phyloP scores from a whole-genome alignment of 805 yeast genomes.

The Starmerella cellae region DNA sequence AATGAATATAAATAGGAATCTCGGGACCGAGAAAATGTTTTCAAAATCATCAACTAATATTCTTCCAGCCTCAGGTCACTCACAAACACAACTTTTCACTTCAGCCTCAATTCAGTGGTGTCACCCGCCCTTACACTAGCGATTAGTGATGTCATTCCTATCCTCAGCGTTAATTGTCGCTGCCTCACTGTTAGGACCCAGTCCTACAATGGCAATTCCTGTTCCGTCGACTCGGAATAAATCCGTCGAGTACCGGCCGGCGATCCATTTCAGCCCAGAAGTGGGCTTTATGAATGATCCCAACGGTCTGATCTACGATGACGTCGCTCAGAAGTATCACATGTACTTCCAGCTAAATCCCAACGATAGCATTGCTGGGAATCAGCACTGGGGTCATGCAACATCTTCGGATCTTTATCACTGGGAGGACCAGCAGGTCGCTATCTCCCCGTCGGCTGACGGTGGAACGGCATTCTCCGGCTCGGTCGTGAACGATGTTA shows the following conservation, averaged over 20 bases:
- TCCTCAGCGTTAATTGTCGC: no score
- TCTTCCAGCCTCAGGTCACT: no score
- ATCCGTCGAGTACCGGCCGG: slow-evolving; percentile 13
- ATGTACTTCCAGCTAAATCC: slow-evolving; percentile 33
- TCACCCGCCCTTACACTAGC: no score
- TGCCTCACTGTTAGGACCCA: no score
- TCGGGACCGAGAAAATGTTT: no score
- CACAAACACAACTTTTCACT: no score
- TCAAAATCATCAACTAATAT: no score
- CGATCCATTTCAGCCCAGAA: slow-evolving; percentile 29
- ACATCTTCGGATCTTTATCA: slow-evolving; percentile 27
- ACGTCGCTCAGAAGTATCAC: slow-evolving; percentile 25
- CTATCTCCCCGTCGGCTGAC: slow-evolving; percentile 22
- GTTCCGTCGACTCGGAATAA: background rate
- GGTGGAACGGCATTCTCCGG: slow-evolving; percentile 31
- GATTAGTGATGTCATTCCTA: no score
- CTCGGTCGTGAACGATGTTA: slow-evolving; percentile 28
- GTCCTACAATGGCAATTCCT: no score
- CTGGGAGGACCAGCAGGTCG: slow-evolving; percentile 29
- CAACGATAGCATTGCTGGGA: slow-evolving; percentile 26
- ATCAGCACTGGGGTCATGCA: slow-evolving; percentile 35
- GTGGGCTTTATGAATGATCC: slow-evolving; percentile 35
- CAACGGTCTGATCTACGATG: slow-evolving; percentile 32
- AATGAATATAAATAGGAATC: no score
- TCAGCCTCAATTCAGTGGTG: no score